phyloP scores from a whole-genome alignment of 1,284 basidiomycete species.

The Ganoderma leucocontextum region DNA sequence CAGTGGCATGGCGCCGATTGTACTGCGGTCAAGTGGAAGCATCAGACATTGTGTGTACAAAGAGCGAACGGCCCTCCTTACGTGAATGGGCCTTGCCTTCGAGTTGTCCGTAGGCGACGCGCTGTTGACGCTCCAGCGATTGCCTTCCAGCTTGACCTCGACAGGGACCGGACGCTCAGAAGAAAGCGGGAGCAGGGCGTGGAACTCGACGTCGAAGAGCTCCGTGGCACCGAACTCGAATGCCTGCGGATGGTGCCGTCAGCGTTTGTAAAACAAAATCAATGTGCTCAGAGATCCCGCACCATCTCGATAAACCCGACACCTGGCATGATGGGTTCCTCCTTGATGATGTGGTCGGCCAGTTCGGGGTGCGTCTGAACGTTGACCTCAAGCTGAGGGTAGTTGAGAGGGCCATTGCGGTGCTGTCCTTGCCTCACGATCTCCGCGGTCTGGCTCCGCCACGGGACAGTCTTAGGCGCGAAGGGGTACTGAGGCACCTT shows the following conservation, averaged over 20 bases:
- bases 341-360: conserved; percentile 48
- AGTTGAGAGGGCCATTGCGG: conserved; percentile 44
- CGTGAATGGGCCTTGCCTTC: conserved; percentile 16
- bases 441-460: conserved; percentile 15
- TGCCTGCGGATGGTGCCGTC: conserved; percentile 12
- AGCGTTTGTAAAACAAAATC: neutral
- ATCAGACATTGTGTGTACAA: neutral
- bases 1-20: conserved; percentile 44
- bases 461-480: conserved; percentile 21
- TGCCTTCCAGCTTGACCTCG: conserved; percentile 39
- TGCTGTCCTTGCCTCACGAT: conserved; percentile 22
- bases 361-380: conserved; percentile 45
- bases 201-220: conserved; percentile 39
- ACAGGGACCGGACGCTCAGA: conserved; percentile 42
- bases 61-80: neutral
- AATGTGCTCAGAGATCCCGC: conserved; percentile 5
- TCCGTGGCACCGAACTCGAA: conserved; percentile 37
- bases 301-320: conserved; percentile 55
- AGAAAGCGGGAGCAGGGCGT: conserved; percentile 38
- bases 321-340: conserved; percentile 52
- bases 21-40: conserved; percentile 13
- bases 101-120: conserved; percentile 9
- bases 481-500: conserved; percentile 25
- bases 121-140: conserved; percentile 41
- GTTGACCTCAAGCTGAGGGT: conserved; percentile 42